phyloP scores from a whole-genome alignment of 2,329 filamentous ascomycete genomes.

The Fusarium graminum region DNA sequence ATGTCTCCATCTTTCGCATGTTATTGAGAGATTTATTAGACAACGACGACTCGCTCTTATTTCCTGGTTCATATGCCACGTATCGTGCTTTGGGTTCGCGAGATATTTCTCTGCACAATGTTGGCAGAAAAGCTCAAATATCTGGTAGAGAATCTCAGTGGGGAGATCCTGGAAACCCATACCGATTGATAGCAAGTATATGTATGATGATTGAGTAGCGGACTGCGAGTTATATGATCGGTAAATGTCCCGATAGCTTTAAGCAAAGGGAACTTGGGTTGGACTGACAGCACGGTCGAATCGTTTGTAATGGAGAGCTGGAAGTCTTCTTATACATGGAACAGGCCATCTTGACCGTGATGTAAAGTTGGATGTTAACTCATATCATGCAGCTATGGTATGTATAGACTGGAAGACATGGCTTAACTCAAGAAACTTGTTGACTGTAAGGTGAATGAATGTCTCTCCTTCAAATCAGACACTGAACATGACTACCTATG shows the following conservation, averaged over 20 bases:
- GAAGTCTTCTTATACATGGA: neutral
- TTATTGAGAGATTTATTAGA: neutral
- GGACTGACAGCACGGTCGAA: neutral
- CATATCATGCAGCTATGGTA: too few species aligned
- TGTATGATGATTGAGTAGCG: neutral
- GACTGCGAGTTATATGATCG: neutral
- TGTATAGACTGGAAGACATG: too few species aligned
- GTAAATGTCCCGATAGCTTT: neutral
- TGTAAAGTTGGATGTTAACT: too few species aligned
- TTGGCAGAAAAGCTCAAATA: slow-evolving; percentile 20
- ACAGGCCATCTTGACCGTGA: too few species aligned
- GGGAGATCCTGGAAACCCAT: neutral
- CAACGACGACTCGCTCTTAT: neutral
- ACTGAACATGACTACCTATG: too few species aligned
- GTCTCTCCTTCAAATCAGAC: too few species aligned
- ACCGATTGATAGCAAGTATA: neutral
- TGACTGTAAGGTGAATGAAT: too few species aligned
- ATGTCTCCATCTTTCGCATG: neutral
- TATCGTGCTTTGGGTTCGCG: neutral
- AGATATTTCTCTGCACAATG: slow-evolving; percentile 17
- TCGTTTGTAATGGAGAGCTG: neutral
- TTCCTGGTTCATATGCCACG: neutral
- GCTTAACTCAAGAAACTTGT: too few species aligned
- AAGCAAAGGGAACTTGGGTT: too few species aligned
- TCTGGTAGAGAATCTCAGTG: slow-evolving; percentile 2